Evolutionary conservation across 2,329 filamentous ascomycete genomes (phyloP).

Genomic region (Monosporascus ibericus): DNA sequence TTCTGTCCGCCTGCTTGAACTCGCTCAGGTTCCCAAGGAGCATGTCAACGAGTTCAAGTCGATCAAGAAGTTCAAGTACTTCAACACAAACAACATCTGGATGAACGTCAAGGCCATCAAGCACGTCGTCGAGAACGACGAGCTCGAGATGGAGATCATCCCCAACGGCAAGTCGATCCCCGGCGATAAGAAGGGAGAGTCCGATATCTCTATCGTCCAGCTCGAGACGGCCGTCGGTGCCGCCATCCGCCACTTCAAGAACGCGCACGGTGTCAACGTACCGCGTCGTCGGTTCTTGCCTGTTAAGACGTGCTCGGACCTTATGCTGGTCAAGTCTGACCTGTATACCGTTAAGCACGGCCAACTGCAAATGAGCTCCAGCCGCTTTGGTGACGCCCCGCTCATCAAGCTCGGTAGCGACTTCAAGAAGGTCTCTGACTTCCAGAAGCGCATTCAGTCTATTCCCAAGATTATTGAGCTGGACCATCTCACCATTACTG

Average conservation of each 20-base stretch:
- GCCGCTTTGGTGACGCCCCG: slow-evolving; percentile 91
- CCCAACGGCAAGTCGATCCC: slow-evolving; percentile 98
- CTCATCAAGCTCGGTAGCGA: slow-evolving; percentile 98
- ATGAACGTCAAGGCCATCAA: slow-evolving; percentile 97
- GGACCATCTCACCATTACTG: slow-evolving; percentile 94
- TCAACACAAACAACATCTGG: slow-evolving; percentile 99
- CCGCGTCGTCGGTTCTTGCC: slow-evolving; percentile 96
- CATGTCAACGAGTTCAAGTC: slow-evolving; percentile 99
- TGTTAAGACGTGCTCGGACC: slow-evolving; percentile 98
- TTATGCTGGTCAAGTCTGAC: slow-evolving; percentile 99
- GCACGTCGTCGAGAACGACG: slow-evolving; percentile 96
- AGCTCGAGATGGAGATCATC: slow-evolving; percentile 99
- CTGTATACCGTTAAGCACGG: slow-evolving; percentile 98
- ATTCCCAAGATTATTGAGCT: slow-evolving; percentile 90
- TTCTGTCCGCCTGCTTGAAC: slow-evolving; percentile 92
- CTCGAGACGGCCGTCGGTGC: slow-evolving; percentile 98
- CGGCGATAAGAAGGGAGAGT: slow-evolving; percentile 99
- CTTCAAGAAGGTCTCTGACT: slow-evolving; percentile 99
- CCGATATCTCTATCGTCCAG: slow-evolving; percentile 94
- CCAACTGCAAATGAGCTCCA: slow-evolving; percentile 93
- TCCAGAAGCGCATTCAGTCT: slow-evolving; percentile 79
- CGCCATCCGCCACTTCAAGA: slow-evolving; percentile 97
- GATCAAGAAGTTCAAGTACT: slow-evolving; percentile 99
- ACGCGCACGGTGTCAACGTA: slow-evolving; percentile 98
- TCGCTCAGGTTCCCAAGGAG: slow-evolving; percentile 98